Evolutionary conservation across 495 filamentous ascomycete genomes (phyloP).

Genomic region (Aspergillus olivimuriae): DNA sequence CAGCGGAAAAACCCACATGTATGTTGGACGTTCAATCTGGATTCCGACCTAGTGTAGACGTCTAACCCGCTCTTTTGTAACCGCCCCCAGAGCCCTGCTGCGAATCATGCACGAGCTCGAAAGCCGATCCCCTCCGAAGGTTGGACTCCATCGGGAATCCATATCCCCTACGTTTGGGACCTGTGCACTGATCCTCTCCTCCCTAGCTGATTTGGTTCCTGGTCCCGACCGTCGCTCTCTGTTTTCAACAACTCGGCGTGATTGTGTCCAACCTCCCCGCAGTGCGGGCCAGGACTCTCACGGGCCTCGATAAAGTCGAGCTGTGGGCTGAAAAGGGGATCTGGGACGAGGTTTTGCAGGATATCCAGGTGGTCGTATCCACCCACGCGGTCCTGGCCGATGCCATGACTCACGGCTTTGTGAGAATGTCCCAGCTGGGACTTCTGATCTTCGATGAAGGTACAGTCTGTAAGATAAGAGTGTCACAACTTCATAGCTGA

Average conservation of each 20-base stretch:
- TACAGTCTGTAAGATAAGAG: conserved; percentile 21
- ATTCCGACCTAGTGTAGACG: no score
- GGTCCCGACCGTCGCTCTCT: conserved; percentile 69
- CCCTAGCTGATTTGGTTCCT: conserved; percentile 78
- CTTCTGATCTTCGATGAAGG: conserved; percentile 91
- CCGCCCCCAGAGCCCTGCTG: conserved; percentile 61
- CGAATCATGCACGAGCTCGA: conserved; percentile 76
- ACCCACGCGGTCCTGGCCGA: conserved; percentile 74
- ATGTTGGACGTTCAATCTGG: no score
- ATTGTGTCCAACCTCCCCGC: conserved; percentile 56
- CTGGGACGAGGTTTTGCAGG: conserved; percentile 68
- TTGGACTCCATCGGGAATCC: conserved; percentile 20
- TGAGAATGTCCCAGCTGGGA: conserved; percentile 56
- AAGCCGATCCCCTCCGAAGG: conserved; percentile 50
- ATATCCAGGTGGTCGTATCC: conserved; percentile 67
- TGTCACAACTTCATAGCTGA: conserved; percentile 1
- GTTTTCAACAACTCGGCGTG: conserved; percentile 63
- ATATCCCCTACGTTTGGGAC: background rate
- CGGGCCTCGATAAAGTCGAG: conserved; percentile 63
- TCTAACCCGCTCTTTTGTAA: no score
- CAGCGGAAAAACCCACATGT: conserved; percentile 90
- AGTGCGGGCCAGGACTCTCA: conserved; percentile 57
- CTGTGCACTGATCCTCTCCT: background rate
- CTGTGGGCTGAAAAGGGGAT: conserved; percentile 64
- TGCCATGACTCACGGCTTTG: conserved; percentile 75